A percentile compares a stretch with the other conserved stretches of the same genome.
These are phyloP conservation scores for Acanthochlamys bracteata DNA, from an alignment of 106 monocot species.

Conservation along the genomic window DNA sequence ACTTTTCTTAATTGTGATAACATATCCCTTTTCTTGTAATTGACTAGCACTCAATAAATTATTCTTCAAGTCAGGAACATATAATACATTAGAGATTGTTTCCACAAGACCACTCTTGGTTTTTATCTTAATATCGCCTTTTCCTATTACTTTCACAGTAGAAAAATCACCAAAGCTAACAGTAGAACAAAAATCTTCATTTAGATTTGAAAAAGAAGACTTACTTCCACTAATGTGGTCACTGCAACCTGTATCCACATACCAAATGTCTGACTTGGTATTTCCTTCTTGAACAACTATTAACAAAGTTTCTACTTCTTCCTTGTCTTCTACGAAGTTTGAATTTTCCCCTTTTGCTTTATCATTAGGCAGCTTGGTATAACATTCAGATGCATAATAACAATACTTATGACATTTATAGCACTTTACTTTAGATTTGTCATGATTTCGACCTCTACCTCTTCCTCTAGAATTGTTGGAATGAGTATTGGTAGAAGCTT, in stretches of 20 bases:
- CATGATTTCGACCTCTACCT: conserved; percentile 5
- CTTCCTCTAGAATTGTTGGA: conserved; percentile 5
- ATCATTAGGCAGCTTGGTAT: conserved; percentile 10
- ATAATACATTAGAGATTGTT: conserved; percentile 11
- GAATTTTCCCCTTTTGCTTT: conserved; percentile 7
- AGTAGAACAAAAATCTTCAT: conserved; percentile 18
- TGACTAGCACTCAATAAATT: conserved; percentile 17
- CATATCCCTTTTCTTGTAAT: conserved; percentile 12
- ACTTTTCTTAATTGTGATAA: not conserved
- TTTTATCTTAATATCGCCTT: conserved; percentile 9
- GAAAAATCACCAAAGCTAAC: conserved; percentile 15
- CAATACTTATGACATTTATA: conserved; percentile 14
- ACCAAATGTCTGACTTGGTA: not conserved
- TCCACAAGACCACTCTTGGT: conserved; percentile 9
- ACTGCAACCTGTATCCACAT: conserved; percentile 12
- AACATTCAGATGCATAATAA: conserved; percentile 14
- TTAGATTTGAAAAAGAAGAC: conserved; percentile 13
- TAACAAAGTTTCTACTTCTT: conserved; percentile 10
- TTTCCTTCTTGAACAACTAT: conserved; percentile 2
- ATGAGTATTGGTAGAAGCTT: conserved; percentile 12
- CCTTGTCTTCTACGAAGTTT: conserved; percentile 8
- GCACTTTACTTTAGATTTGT: conserved; percentile 17
- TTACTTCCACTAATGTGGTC: conserved; percentile 6
- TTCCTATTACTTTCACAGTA: conserved; percentile 4
- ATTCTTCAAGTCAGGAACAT: conserved; percentile 7